Evolutionary conservation across 345 rosid species (phyloP), one percentile per base, ranked within the genome.

Genomic region (Kandelia obovata): DNA sequence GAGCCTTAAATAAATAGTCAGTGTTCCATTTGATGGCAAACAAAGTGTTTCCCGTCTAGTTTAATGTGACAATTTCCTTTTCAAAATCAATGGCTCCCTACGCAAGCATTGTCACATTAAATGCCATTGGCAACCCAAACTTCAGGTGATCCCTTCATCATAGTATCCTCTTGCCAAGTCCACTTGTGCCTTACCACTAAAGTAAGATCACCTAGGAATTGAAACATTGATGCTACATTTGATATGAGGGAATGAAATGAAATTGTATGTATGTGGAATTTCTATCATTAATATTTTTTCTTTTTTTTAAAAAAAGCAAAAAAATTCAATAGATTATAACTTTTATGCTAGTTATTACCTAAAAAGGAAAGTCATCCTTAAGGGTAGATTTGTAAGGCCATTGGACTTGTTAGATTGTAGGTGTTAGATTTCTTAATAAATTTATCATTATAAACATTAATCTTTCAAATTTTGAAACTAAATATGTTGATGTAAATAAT

Each of bases 1-100:
- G 94, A 20, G 94, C 92, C 73, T 86, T 88, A 56, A 93, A 56
- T 80, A 89, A 89, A 76, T 93, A 93, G 72, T 91, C 96, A 49
- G 96, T 85, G 16, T 87, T 94, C 97, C 97, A 93, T 82, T 73
- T 79, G 58, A 93, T 80, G 37, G 98, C 81, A 80, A 78, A 75
- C 66, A 91, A 67, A 23, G 91, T 28, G 32, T 84, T 80, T 25
- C 69, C 61, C 75, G 71, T 66, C 26, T 71, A 69, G 60, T 71
- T 28, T 3, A 67, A 25, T 6, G 21, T 63, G 1, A 69, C 57
- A 65, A 76, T 62, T 2, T 76, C 72, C 16, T 66, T 66, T 26
- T 63, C 27, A 65, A 71, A 76, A 39, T 76, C 79, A 66, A 67
- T 28, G 57, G 72, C 75, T 66, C 79, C 72, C 79, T 75, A 76